A percentile compares a stretch with the other conserved stretches of the same genome.
Conservation (phyloP, 768 basidiomycete genomes). For the Boletus sensibilis region DNA sequence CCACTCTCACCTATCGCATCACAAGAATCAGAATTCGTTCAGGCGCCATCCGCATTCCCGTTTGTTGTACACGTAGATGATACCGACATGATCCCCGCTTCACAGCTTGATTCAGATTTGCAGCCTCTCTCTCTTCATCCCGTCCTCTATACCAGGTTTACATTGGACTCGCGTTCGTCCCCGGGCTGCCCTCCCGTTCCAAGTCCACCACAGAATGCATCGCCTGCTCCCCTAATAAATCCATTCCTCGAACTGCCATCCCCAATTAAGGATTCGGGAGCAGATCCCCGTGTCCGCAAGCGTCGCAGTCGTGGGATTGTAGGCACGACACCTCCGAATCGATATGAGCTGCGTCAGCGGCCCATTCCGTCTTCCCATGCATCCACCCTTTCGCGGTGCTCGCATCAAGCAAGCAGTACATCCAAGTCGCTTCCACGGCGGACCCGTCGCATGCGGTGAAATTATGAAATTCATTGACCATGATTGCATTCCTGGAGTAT, state of each 20-base stretch:
- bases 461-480: not conserved
- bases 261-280: slow-evolving; percentile 4
- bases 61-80: slow-evolving; percentile 32
- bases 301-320: slow-evolving; percentile 9
- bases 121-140: slow-evolving; percentile 31
- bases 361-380: slow-evolving; percentile 19
- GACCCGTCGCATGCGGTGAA: slow-evolving; percentile 15
- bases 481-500: slow-evolving; percentile 17
- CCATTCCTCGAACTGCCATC: slow-evolving; percentile 10
- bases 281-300: slow-evolving; percentile 7
- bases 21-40: slow-evolving; percentile 46
- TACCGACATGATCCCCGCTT: slow-evolving; percentile 34
- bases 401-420: slow-evolving; percentile 13
- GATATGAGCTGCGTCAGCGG: slow-evolving; percentile 33
- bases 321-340: slow-evolving; percentile 11
- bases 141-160: slow-evolving; percentile 39
- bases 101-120: slow-evolving; percentile 37
- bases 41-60: slow-evolving; percentile 44
- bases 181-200: slow-evolving; percentile 1
- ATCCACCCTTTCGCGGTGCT: slow-evolving; percentile 18
- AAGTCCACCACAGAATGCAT: slow-evolving; percentile 3
- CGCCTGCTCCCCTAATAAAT: slow-evolving; percentile 7
- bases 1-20: slow-evolving; percentile 33
- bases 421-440: slow-evolving; percentile 16
- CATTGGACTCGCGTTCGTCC: slow-evolving; percentile 28